Evolutionary conservation across 495 filamentous ascomycete species (phyloP), one percentile per base, ranked within the genome.

Genomic region (Podospora australis): DNA sequence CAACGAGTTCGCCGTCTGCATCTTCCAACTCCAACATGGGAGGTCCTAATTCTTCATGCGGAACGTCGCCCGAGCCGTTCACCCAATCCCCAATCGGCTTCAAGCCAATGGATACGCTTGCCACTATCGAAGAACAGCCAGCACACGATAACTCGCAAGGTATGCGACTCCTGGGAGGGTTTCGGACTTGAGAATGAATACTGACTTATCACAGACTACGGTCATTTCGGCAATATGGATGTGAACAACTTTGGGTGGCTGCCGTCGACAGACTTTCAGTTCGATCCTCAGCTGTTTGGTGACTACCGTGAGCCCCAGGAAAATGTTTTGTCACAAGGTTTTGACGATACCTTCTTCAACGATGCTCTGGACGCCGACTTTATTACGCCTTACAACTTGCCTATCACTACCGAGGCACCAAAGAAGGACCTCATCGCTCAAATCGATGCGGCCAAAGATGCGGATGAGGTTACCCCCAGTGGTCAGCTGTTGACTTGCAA

Each of bases 271-370:
- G 81, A 84, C 34, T 88, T 88, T 44, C 81, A 88, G 54, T 96
- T 97, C 55, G 88, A 97, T 53, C 92, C 92, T 1, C 78, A 88
- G 25, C 76, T 97, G 2, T 99, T 97, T 65, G 86, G 85, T 43
- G 89, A 91, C 54, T 97, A 96, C 68, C 82, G 92, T 30, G 94
- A 99, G 57, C 83, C 86, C 5, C 87, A 95, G 55, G 87, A 88
- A 48, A 86, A 81, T 45, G 71, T 83, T 24, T 64, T 86, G 26
- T 50, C 39, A 13, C 50, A 47, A 11, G 59, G 56, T 1, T 41
- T 63, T 17, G 59, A 65, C 26, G 57, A 65, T 23, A 58, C 49
- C 29, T 58, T 63, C 25, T 63, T 60, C 44, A 58, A 90, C 58
- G 91, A 96, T 41, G 89, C 88, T 1, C 88, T 94, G 65, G 80